A percentile compares a stretch with the other conserved stretches of the same genome.
These are phyloP conservation scores for Quercus robur DNA, from an alignment of 306 rosid species.

Conservation along the genomic window DNA sequence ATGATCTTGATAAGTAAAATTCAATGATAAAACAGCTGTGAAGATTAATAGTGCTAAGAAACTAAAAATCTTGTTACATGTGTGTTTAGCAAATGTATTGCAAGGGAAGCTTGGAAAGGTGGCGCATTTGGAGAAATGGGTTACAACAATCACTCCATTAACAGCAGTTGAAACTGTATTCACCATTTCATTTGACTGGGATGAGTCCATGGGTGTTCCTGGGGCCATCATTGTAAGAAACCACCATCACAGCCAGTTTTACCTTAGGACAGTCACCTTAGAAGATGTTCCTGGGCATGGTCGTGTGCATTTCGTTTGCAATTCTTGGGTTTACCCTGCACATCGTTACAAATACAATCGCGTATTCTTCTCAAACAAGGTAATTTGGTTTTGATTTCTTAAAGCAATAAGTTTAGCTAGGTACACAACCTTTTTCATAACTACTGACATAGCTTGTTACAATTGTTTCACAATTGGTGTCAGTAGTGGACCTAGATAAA, in stretches of 20 bases:
- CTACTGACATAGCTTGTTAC: no score
- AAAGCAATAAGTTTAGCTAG: no score
- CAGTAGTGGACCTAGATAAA: no score
- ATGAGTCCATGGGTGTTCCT: conserved; percentile 70
- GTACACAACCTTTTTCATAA: no score
- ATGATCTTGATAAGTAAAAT: background rate
- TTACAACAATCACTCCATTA: conserved; percentile 38
- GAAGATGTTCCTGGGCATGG: conserved; percentile 68
- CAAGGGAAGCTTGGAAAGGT: conserved; percentile 54
- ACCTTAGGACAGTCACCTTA: conserved; percentile 60
- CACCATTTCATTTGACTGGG: conserved; percentile 57
- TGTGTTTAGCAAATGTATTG: conserved; percentile 37
- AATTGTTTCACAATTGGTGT: no score
- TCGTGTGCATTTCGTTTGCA: conserved; percentile 61
- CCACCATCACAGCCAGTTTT: conserved; percentile 74
- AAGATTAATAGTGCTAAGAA: background rate
- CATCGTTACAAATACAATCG: conserved; percentile 63
- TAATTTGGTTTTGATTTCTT: background rate
- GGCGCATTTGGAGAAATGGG: conserved; percentile 70
- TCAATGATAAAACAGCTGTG: background rate
- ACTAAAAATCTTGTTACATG: background rate
- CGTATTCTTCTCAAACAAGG: conserved; percentile 80
- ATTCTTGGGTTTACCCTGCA: conserved; percentile 95
- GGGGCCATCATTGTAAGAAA: conserved; percentile 65
- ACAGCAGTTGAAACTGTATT: conserved; percentile 46